These are phyloP conservation scores for Trichoderma koningii DNA, from an alignment of 2,329 filamentous ascomycete species.

Conservation along the genomic window DNA sequence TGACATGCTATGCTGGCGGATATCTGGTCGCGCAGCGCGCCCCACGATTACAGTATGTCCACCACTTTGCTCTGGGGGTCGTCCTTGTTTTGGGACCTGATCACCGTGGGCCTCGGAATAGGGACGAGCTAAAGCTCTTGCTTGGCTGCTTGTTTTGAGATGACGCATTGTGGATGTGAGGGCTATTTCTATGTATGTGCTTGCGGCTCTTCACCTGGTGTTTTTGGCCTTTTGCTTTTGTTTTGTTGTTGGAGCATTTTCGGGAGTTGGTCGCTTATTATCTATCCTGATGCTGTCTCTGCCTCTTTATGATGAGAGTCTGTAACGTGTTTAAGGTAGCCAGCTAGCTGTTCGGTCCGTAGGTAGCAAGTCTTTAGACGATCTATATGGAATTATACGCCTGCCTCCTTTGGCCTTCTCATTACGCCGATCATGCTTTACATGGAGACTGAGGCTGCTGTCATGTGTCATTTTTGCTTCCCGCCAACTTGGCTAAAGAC, in stretches of 20 bases:
- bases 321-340: not conserved
- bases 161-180: not conserved
- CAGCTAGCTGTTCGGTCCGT: not conserved
- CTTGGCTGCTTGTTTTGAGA: not conserved
- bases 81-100: not conserved
- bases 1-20: not conserved
- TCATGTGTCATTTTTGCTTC: not conserved
- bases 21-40: conserved; percentile 9
- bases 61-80: not conserved
- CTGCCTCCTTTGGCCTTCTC: not conserved
- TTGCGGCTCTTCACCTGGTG: not conserved
- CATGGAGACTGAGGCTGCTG: not conserved
- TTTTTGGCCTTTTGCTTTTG: not conserved
- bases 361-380: not conserved
- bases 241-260: conserved; percentile 6
- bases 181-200: not conserved
- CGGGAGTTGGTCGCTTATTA: conserved; percentile 19
- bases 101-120: not conserved
- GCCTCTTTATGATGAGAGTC: not conserved
- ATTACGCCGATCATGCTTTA: not conserved
- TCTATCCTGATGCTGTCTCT: conserved; percentile 6
- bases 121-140: not conserved
- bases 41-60: not conserved
- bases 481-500: not conserved
- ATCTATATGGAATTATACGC: not conserved